These are phyloP conservation scores for Trametes versicolor DNA, from an alignment of 1,284 basidiomycete species.

Conservation along the genomic window DNA sequence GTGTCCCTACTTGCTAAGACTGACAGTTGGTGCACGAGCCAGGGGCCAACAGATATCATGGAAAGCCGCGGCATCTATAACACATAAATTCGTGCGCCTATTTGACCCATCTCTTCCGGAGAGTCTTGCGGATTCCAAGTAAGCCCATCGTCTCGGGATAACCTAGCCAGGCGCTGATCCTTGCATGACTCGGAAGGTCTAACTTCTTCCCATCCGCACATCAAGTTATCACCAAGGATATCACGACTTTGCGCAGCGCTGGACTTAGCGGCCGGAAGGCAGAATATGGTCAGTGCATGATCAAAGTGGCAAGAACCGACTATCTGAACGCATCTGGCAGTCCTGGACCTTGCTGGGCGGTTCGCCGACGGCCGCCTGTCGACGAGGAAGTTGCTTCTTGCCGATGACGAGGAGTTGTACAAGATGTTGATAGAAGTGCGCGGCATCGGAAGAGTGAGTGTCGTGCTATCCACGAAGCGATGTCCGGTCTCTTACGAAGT, in stretches of 20 bases:
- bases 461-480: constrained; percentile 20
- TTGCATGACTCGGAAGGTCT: constrained; percentile 24
- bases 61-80: constrained; percentile 88
- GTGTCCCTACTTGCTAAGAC: too few relatives aligned
- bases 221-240: constrained; percentile 70
- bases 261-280: constrained; percentile 86
- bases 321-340: constrained; percentile 47
- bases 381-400: constrained; percentile 73
- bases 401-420: constrained; percentile 78
- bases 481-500: constrained; percentile 6
- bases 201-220: constrained; percentile 76
- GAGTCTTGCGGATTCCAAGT: constrained; percentile 58
- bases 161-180: too few relatives aligned
- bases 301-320: background rate
- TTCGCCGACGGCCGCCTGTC: constrained; percentile 84
- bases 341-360: constrained; percentile 79
- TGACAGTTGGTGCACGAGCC: background rate
- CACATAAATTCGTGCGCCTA: constrained; percentile 82
- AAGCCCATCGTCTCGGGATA: constrained; percentile 28
- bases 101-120: constrained; percentile 81
- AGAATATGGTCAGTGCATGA: constrained; percentile 73
- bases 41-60: constrained; percentile 93
- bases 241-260: constrained; percentile 69
- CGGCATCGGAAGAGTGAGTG: constrained; percentile 81
- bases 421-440: constrained; percentile 81